Evolutionary conservation across 768 basidiomycete species (phyloP).

Genomic region (Boletus pseudopeckii): DNA sequence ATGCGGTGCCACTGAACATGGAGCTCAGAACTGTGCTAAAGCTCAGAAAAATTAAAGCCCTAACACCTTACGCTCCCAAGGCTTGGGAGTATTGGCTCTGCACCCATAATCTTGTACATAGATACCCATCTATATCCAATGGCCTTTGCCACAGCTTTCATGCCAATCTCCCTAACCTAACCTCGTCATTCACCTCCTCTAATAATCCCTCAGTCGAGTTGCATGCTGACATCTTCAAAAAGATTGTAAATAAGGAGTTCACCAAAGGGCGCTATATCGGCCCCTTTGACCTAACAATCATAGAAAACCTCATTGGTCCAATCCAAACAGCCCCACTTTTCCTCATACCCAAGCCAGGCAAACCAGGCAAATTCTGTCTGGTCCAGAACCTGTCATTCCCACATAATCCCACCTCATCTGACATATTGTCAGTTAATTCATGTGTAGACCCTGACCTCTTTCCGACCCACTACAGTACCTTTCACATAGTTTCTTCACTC

Average conservation of each 20-base stretch:
- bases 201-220: neutral
- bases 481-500: neutral
- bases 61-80: neutral
- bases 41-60: neutral
- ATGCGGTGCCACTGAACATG: accelerated
- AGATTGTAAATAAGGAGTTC: neutral
- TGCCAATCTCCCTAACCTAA: neutral
- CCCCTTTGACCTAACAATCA: neutral
- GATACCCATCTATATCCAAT: neutral
- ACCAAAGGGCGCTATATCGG: neutral
- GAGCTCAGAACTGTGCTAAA: neutral
- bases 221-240: neutral
- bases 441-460: accelerated
- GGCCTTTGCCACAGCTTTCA: neutral
- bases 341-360: neutral
- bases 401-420: neutral
- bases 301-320: neutral
- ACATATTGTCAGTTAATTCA: too few relatives aligned
- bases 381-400: neutral
- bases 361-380: neutral
- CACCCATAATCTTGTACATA: neutral
- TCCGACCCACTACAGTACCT: neutral
- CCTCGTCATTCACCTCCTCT: neutral
- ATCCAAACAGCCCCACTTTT: neutral
- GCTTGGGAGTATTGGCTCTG: neutral